Base-by-base conservation (phyloP, 208 protist species). In the Wallacemonas collosoma region DNA sequence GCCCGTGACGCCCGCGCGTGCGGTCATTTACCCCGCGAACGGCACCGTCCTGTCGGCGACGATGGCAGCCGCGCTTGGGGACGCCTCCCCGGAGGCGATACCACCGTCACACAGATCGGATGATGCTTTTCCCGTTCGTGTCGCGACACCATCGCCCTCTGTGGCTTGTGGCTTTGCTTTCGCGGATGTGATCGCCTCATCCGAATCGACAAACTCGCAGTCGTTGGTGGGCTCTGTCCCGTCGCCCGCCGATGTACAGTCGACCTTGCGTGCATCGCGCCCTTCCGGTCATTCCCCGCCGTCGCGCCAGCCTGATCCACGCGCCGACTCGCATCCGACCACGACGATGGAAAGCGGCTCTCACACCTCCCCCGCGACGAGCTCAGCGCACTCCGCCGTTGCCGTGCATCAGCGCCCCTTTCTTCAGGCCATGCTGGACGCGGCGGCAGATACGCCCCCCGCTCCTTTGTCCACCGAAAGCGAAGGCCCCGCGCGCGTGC, bases 341-440 rank as follows among this genome's bases (percentile, higher is more conserved):
- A 26, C 26, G 26, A 0, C 26, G 26, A 26, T 26, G 26, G 26
- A 26, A 26, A 26, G 26, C 26, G 26, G 26, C 12, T 50, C 45
- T 14, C 45, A 1, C 8, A 50, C 45, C 45, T 50, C 45, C 8
- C 6, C 45, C 8, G 45, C 6, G 8, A 50, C 45, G 45, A 50
- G 8, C 45, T 65, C 60, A 9, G 43, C 9, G 60, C 15, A 39
- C 36, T 53, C 60, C 41, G 40, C 60, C 41, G n/a, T 63, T 63
- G 57, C 40, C 43, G 60, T 51, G 38, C 60, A 65, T 14, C 60
- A 65, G 60, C 60, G 17, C 38, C 3, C 38, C 60, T 65, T 65
- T 51, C n/a, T 65, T 38, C 60, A 26, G 6, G 60, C 60, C 12
- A 65, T 65, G 60, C 12, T 65, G 41, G 60, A 65, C 11, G 9